phyloP scores from a whole-genome alignment of 331 rosid species.

The Acacia pycnantha region DNA sequence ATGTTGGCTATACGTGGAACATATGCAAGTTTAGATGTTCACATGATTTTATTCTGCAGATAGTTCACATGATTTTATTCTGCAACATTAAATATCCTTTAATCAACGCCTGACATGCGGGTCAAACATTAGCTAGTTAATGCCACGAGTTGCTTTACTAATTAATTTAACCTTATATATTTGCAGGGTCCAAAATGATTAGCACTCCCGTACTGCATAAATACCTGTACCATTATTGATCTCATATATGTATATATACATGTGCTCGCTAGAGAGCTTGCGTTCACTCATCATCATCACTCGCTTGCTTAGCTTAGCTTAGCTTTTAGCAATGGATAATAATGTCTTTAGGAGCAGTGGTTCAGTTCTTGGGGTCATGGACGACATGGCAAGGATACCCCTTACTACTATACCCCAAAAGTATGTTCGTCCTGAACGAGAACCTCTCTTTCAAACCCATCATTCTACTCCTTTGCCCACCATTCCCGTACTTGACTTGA shows the following conservation, averaged over 20 bases:
- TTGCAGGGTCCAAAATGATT: conserved; percentile 31
- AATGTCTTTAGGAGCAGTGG: conserved; percentile 25
- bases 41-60: neutral
- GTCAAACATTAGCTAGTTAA: conserved; percentile 25
- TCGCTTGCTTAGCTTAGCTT: neutral
- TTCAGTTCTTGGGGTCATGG: conserved; percentile 42
- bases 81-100: neutral
- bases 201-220: conserved; percentile 12
- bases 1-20: neutral
- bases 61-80: neutral
- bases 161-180: neutral
- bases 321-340: conserved; percentile 27
- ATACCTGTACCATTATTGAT: neutral
- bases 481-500: conserved; percentile 59
- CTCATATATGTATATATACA: neutral
- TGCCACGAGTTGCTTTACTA: neutral
- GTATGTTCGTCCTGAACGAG: conserved; percentile 35
- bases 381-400: conserved; percentile 38
- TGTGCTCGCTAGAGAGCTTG: neutral
- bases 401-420: conserved; percentile 42
- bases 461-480: conserved; percentile 21
- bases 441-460: conserved; percentile 27
- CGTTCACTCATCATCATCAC: neutral
- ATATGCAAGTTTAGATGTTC: neutral
- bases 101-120: neutral